Conservation (phyloP, 1,284 basidiomycete genomes). For the Pterulicium gracile region DNA sequence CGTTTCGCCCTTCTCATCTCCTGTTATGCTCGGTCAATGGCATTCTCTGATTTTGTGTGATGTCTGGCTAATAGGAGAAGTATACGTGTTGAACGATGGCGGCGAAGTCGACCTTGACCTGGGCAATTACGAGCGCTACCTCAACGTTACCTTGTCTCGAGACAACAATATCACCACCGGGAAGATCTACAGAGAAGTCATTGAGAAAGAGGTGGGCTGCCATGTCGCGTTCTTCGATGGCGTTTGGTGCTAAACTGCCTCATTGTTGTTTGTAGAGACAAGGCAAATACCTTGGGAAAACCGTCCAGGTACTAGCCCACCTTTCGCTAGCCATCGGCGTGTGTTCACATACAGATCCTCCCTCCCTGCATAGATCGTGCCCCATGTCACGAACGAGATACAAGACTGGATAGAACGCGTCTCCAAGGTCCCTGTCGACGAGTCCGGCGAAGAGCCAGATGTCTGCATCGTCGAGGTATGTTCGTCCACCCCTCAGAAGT, state of each 20-base stretch:
- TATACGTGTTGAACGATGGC: conserved; percentile 97
- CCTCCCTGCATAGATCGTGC: conserved; percentile 83
- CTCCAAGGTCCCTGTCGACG: conserved; percentile 88
- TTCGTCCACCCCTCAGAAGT: conserved; percentile 1
- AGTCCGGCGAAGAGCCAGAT: conserved; percentile 88
- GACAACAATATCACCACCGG: conserved; percentile 99
- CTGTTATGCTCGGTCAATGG: conserved; percentile 4
- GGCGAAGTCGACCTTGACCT: conserved; percentile 98
- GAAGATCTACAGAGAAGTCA: conserved; percentile 96
- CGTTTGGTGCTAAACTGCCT: background rate
- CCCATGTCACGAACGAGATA: conserved; percentile 93
- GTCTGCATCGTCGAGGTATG: conserved; percentile 93
- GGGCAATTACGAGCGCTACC: conserved; percentile 97
- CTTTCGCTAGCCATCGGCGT: no score
- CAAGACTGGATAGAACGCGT: conserved; percentile 99
- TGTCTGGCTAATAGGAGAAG: conserved; percentile 81
- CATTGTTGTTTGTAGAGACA: conserved; percentile 47
- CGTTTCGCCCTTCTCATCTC: conserved; percentile 20
- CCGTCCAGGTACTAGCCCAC: conserved; percentile 78
- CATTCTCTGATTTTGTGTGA: no score
- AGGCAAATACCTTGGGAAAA: conserved; percentile 97
- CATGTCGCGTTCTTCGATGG: conserved; percentile 3
- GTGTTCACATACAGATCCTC: no score
- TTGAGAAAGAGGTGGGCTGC: conserved; percentile 84
- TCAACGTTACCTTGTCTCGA: conserved; percentile 86